These are phyloP conservation scores for Avena sativa DNA, from an alignment of 176 grass and related monocot genomes.

Conservation along the genomic window DNA sequence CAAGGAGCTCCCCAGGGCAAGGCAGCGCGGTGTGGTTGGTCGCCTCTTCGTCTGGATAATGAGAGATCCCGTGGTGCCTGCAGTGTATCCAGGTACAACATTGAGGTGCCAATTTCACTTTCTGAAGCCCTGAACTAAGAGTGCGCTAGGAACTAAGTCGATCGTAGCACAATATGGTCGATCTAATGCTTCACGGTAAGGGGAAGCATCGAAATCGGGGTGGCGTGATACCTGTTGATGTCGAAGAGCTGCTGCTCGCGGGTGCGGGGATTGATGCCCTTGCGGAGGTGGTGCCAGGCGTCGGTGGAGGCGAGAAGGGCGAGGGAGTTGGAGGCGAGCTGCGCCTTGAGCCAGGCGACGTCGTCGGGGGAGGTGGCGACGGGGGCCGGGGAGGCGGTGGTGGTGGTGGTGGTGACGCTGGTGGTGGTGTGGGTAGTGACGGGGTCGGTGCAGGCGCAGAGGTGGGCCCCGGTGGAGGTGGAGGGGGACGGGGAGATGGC, in stretches of 20 bases:
- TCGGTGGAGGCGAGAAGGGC: slow-evolving; percentile 51
- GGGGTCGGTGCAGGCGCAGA: slow-evolving; percentile 56
- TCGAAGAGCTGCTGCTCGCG: slow-evolving; percentile 82
- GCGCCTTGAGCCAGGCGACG: slow-evolving; percentile 72
- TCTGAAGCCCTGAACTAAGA: not conserved
- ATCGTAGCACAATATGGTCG: not conserved
- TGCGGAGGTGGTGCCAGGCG: slow-evolving; percentile 75
- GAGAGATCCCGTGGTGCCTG: slow-evolving; percentile 90
- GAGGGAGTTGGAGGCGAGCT: slow-evolving; percentile 75
- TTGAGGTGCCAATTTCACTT: slow-evolving; percentile 23
- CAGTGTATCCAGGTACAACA: not conserved
- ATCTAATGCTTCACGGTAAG: not conserved
- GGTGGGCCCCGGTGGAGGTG: slow-evolving; percentile 34
- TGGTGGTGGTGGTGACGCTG: slow-evolving; percentile 52
- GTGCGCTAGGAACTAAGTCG: not conserved
- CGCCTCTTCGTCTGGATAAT: slow-evolving; percentile 58
- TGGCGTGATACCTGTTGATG: slow-evolving; percentile 63
- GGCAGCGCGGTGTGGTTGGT: slow-evolving; percentile 76
- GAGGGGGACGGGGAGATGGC: slow-evolving; percentile 32
- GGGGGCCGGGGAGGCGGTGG: slow-evolving; percentile 36
- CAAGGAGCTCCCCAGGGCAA: slow-evolving; percentile 77
- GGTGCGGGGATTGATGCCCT: slow-evolving; percentile 96
- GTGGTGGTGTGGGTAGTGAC: slow-evolving; percentile 53
- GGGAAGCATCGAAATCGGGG: not conserved
- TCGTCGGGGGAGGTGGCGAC: slow-evolving; percentile 64